These are phyloP conservation scores for Lentinula detonsa DNA, from an alignment of 768 basidiomycete species.

Conservation along the genomic window DNA sequence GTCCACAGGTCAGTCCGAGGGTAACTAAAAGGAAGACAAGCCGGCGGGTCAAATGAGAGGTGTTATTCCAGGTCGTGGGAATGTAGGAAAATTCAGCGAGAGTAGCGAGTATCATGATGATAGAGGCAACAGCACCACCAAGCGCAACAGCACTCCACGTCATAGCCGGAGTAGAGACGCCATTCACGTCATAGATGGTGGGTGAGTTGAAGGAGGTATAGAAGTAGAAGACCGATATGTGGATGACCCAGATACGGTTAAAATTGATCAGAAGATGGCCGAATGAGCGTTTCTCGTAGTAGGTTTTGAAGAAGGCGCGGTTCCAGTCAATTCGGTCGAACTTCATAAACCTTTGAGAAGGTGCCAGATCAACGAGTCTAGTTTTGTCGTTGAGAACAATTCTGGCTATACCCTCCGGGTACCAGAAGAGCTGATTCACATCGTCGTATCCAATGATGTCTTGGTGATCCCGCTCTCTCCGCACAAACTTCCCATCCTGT, in stretches of 20 bases:
- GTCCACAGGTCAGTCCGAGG: conserved; percentile 85
- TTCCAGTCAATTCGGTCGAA: conserved; percentile 98
- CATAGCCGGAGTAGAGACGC: conserved; percentile 66
- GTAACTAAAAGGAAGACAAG: conserved; percentile 86
- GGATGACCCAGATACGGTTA: conserved; percentile 99
- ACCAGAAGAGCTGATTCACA: conserved; percentile 99
- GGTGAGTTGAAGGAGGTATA: conserved; percentile 96
- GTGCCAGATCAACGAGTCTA: conserved; percentile 85
- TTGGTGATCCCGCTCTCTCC: conserved; percentile 89
- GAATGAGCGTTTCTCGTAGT: conserved; percentile 95
- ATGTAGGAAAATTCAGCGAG: conserved; percentile 96
- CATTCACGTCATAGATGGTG: conserved; percentile 63
- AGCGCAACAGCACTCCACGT: conserved; percentile 92
- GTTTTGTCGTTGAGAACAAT: conserved; percentile 91
- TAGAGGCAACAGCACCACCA: conserved; percentile 91
- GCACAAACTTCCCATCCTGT: conserved; percentile 89
- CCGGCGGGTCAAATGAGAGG: conserved; percentile 90
- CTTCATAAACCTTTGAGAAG: conserved; percentile 92
- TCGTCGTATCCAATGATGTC: conserved; percentile 98
- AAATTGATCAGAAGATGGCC: conserved; percentile 98
- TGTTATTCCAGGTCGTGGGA: conserved; percentile 98
- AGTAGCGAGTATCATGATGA: conserved; percentile 95
- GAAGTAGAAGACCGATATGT: conserved; percentile 91
- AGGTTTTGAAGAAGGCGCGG: conserved; percentile 97
- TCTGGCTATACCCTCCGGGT: conserved; percentile 94